Evolutionary conservation across 352 stramenopile species (phyloP).

Genomic region (Phytophthora constricta): DNA sequence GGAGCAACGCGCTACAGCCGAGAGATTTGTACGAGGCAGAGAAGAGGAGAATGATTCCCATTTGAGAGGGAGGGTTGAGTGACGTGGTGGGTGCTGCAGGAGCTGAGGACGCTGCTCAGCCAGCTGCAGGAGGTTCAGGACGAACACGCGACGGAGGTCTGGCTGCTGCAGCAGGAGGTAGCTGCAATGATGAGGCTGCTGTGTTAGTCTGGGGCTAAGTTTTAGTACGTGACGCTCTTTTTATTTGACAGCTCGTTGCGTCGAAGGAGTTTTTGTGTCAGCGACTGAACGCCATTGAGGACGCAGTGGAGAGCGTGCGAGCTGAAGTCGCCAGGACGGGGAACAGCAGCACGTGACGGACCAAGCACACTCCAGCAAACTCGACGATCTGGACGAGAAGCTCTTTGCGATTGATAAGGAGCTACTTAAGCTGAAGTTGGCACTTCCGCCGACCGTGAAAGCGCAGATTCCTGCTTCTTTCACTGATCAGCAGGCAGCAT

Average conservation of each 20-base stretch:
- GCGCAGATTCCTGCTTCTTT: constrained; percentile 39
- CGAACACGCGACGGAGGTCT: constrained; percentile 46
- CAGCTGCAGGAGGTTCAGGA: constrained; percentile 56
- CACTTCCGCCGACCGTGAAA: constrained; percentile 49
- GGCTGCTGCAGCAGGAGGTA: constrained; percentile 58
- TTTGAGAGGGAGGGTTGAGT: not conserved
- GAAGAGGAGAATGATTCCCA: not conserved
- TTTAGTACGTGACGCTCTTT: too few species aligned
- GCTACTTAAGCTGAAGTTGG: constrained; percentile 68
- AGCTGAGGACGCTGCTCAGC: constrained; percentile 48
- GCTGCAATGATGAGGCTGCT: too few species aligned
- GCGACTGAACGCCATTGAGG: constrained; percentile 49
- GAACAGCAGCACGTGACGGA: constrained; percentile 43
- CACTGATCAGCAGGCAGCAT: constrained; percentile 7
- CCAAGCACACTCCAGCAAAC: constrained; percentile 29
- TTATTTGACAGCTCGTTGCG: constrained; percentile 21
- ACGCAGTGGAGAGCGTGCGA: constrained; percentile 50
- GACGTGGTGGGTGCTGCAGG: constrained; percentile 31
- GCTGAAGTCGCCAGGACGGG: constrained; percentile 35
- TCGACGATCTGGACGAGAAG: constrained; percentile 61
- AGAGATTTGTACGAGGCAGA: constrained; percentile 43
- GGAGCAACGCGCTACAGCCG: constrained; percentile 35
- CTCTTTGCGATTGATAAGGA: constrained; percentile 72
- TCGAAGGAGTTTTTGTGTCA: constrained; percentile 49
- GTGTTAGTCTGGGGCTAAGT: too few species aligned